Percentiles rank a stretch among this genome's conserved stretches.
Evolutionary conservation across 495 filamentous ascomycete genomes (phyloP).

Genomic region (Daldinia bambusicola): DNA sequence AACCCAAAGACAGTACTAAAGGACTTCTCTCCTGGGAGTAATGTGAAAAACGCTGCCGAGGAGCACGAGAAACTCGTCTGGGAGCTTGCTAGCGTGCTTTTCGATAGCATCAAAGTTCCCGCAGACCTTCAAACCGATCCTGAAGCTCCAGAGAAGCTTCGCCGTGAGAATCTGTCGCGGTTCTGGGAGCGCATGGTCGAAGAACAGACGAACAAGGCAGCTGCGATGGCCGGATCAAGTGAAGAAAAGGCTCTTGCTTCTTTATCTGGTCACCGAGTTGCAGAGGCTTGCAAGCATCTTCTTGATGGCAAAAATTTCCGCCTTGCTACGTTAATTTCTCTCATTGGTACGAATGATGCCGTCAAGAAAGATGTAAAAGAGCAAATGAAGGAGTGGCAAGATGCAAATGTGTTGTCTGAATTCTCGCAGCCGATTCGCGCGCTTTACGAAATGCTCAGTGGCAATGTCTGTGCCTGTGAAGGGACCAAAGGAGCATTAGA

Average conservation of each 20-base stretch:
- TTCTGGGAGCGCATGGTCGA: slow-evolving; percentile 75
- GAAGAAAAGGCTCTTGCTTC: slow-evolving; percentile 88
- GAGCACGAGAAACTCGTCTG: slow-evolving; percentile 73
- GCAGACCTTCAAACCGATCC: slow-evolving; percentile 58
- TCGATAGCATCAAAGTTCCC: slow-evolving; percentile 72
- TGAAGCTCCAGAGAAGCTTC: slow-evolving; percentile 48
- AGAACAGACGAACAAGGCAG: slow-evolving; percentile 61
- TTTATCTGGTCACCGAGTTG: slow-evolving; percentile 78
- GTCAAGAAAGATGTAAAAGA: slow-evolving; percentile 73
- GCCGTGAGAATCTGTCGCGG: slow-evolving; percentile 64
- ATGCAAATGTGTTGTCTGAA: slow-evolving; percentile 82
- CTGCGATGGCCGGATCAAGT: slow-evolving; percentile 60
- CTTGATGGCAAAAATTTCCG: slow-evolving; percentile 77
- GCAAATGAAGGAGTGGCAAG: slow-evolving; percentile 86
- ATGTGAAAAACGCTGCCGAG: slow-evolving; percentile 43
- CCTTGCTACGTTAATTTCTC: slow-evolving; percentile 82
- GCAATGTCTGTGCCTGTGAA: slow-evolving; percentile 81
- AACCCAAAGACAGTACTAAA: slow-evolving; percentile 42
- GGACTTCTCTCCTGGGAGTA: slow-evolving; percentile 41
- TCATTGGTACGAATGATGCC: slow-evolving; percentile 74
- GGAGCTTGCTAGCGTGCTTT: slow-evolving; percentile 85
- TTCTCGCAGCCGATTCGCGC: slow-evolving; percentile 86
- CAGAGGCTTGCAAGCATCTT: slow-evolving; percentile 82
- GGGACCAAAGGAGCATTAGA: slow-evolving; percentile 78
- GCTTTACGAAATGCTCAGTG: slow-evolving; percentile 87